Evolutionary conservation across 352 stramenopile genomes (phyloP), one percentile per base, ranked within the genome.

Genomic region (Pythium dissimile): DNA sequence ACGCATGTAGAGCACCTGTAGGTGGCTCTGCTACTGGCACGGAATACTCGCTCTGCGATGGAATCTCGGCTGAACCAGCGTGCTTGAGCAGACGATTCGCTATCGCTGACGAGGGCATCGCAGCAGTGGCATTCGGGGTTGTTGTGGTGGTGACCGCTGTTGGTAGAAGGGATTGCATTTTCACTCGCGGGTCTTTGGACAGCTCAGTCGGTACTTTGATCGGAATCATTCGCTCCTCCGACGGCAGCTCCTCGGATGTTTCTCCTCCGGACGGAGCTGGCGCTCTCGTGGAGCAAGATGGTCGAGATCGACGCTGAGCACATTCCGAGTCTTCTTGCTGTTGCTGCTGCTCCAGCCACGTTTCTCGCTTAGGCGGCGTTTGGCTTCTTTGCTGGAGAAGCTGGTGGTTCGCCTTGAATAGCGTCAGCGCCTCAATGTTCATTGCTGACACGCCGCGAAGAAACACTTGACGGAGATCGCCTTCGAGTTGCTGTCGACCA

Each of bases 391-490:
- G 20, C 10, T 41, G 43, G 3, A 35, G 47, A 6, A 38, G 31
- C 42, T 45, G 71, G 49, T 84, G 76, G n/a, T 55, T 86, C 7
- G 71, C 62, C n/a, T 71, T 77, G 58, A 89, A 87, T 1, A 82
- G 67, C 24, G 63, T 77, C 20, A 89, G 64, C 9, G 79, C 79
- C 45, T 89, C 79, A n/a, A 89, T 85, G 34, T 89, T 89, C 79
- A 89, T 87, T 4, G 76, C 71, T n/a, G 79, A 89, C 12, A 89
- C 75, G 1, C 79, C 79, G 18, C 79, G 76, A 24, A 89, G 54
- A 48, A 89, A 89, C 16, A 89, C 74, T 46, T 87, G 69, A 9
- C 77, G 72, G 13, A 89, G 54, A 48, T 89, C 71, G 27, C 84
- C 75, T 57, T 89, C 79, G 10, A 89, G 54, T 37, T 79, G 71